phyloP scores from a whole-genome alignment of 306 rosid species.

The Mimosa pudica region DNA sequence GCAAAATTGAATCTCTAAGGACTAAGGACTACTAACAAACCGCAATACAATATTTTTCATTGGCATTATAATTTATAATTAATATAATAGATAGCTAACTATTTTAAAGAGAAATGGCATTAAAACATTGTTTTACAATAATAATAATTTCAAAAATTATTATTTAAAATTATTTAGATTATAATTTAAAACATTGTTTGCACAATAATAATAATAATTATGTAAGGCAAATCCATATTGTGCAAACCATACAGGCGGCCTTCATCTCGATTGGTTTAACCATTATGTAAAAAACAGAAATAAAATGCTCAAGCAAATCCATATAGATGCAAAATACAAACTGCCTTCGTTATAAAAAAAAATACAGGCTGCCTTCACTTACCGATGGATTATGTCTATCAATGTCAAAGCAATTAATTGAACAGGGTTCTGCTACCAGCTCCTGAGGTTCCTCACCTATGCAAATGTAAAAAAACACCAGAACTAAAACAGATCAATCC shows the following conservation, averaged over 20 bases:
- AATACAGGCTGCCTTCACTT: constrained; percentile 40
- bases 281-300: neutral
- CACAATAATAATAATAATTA: too few relatives aligned
- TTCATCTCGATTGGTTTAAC: neutral
- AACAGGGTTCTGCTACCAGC: constrained; percentile 89
- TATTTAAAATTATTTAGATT: too few relatives aligned
- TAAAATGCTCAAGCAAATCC: neutral
- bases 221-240: too few relatives aligned
- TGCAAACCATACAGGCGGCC: neutral
- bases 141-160: too few relatives aligned
- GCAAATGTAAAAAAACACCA: constrained; percentile 19
- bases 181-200: too few relatives aligned
- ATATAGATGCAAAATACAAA: constrained; percentile 12
- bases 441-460: constrained; percentile 77
- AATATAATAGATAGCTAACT: neutral
- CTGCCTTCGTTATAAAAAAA: constrained; percentile 19
- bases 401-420: constrained; percentile 91
- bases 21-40: neutral
- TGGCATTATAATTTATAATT: neutral
- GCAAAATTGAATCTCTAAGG: neutral
- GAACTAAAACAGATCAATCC: constrained; percentile 21
- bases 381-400: constrained; percentile 80
- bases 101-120: neutral
- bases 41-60: too few relatives aligned
- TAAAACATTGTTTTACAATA: neutral